phyloP scores from a whole-genome alignment of 768 basidiomycete genomes.

The Collybia nuda region DNA sequence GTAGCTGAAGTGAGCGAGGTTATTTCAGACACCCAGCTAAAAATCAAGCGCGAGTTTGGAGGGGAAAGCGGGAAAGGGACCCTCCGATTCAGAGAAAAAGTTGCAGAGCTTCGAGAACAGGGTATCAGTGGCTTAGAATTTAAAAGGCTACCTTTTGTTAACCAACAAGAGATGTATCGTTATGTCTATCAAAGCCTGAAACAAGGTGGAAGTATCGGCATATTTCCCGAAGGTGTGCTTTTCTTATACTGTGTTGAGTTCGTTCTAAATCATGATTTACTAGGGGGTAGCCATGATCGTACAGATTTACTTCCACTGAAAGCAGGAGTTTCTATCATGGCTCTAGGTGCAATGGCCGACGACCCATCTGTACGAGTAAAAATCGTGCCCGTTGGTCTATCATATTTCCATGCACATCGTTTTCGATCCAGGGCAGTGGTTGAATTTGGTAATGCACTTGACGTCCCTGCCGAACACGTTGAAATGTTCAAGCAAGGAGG shows the following conservation, averaged over 20 bases:
- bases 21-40: slow-evolving; percentile 82
- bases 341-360: slow-evolving; percentile 94
- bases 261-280: slow-evolving; percentile 3
- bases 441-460: slow-evolving; percentile 90
- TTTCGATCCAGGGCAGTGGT: slow-evolving; percentile 97
- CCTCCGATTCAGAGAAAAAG: slow-evolving; percentile 61
- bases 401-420: slow-evolving; percentile 75
- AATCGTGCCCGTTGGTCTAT: slow-evolving; percentile 84
- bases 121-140: slow-evolving; percentile 69
- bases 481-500: slow-evolving; percentile 93
- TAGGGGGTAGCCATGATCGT: slow-evolving; percentile 97
- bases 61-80: slow-evolving; percentile 80
- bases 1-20: slow-evolving; percentile 87
- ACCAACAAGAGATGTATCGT: slow-evolving; percentile 94
- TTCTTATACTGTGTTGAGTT: background rate
- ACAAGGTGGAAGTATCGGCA: slow-evolving; percentile 89
- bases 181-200: slow-evolving; percentile 87
- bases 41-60: slow-evolving; percentile 84
- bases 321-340: slow-evolving; percentile 98
- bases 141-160: slow-evolving; percentile 84
- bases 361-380: slow-evolving; percentile 84
- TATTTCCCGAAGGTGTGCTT: slow-evolving; percentile 90
- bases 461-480: slow-evolving; percentile 87
- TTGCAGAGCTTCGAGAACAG: slow-evolving; percentile 54
- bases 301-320: slow-evolving; percentile 95